Base-by-base conservation (phyloP, 805 yeast genomes). In the Candida lessepsii region DNA sequence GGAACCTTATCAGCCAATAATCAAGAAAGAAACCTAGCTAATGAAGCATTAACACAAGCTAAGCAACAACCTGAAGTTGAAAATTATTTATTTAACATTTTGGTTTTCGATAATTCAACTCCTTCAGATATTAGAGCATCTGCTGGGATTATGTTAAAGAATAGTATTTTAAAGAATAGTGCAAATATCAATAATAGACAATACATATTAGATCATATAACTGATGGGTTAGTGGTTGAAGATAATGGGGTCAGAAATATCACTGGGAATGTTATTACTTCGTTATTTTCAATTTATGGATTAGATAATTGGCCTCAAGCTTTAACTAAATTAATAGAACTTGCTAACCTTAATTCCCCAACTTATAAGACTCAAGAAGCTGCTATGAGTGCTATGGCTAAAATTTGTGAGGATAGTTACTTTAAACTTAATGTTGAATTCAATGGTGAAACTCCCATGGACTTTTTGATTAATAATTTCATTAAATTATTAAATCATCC, bases 321-420 rank as follows among this genome's bases (percentile, higher is more conserved):
- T 20, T 63, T 91, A n/a, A 80, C 84, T 2, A 81, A 77, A 48
- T 67, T 91, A 35, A 60, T 90, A 49, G 76, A 75, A 37, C 62
- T 89, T 55, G 75, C 85, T 4, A 70, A 73, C 29, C 16, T 29
- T 9, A 39, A 47, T 8, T 28, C 42, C 2, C 42, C 42, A 3
- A 44, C 45, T 8, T 19, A 42, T 8, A 39, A 35, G 23, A 44
- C 26, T 10, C 81, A 77, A 54, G 88, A 82, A 51, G 90, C 93
- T 29, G 86, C 95, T 1, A 76, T 87, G 60, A 73, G 84, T 48
- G 90, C 97, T 0, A 67, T 93, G 45, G 72, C 84, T 27, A 88
- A 90, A 59, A 84, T 93, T 37, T 87, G 96, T 68, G 99, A 93
- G 58, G 99, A 93, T 62, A 79, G 86, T 19, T 79, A 81, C 7